These are phyloP conservation scores for Yamadazyma aaseri DNA, from an alignment of 1,139 yeast genomes.

Conservation along the genomic window DNA sequence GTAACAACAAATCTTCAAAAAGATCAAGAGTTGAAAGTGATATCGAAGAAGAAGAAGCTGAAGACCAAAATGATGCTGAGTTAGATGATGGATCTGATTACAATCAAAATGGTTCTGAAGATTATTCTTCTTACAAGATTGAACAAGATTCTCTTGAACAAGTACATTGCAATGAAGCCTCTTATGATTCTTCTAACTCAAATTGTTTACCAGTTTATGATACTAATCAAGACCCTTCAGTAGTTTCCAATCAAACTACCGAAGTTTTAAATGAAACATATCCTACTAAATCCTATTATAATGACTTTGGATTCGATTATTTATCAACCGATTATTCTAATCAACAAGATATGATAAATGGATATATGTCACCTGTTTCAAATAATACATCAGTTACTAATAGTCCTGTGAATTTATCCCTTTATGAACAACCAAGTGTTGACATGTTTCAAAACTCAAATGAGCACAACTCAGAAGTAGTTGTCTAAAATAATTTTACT, in stretches of 20 bases:
- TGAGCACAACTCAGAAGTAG: slow-evolving; percentile 55
- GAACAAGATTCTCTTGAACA: neutral
- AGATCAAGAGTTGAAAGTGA: slow-evolving; percentile 1
- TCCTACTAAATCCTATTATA: neutral
- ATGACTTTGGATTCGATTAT: neutral
- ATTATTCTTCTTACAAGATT: neutral
- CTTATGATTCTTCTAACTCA: neutral
- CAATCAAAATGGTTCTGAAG: neutral
- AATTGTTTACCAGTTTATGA: neutral
- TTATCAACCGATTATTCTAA: slow-evolving; percentile 1
- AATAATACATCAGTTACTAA: slow-evolving; percentile 42
- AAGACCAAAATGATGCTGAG: neutral
- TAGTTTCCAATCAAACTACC: neutral
- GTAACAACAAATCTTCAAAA: neutral
- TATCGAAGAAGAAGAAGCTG: slow-evolving; percentile 1
- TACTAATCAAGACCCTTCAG: neutral
- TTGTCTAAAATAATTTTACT: slow-evolving; percentile 26
- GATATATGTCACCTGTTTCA: slow-evolving; percentile 45
- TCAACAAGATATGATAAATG: slow-evolving; percentile 7
- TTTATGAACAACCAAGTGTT: slow-evolving; percentile 15
- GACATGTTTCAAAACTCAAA: slow-evolving; percentile 9
- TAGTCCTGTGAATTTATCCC: slow-evolving; percentile 43
- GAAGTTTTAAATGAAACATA: neutral
- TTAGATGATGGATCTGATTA: neutral
- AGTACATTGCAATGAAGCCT: neutral